A percentile compares a stretch with the other conserved stretches of the same genome.
Conservation (phyloP, 73 alveolate species). For the Stentor roeselii region DNA sequence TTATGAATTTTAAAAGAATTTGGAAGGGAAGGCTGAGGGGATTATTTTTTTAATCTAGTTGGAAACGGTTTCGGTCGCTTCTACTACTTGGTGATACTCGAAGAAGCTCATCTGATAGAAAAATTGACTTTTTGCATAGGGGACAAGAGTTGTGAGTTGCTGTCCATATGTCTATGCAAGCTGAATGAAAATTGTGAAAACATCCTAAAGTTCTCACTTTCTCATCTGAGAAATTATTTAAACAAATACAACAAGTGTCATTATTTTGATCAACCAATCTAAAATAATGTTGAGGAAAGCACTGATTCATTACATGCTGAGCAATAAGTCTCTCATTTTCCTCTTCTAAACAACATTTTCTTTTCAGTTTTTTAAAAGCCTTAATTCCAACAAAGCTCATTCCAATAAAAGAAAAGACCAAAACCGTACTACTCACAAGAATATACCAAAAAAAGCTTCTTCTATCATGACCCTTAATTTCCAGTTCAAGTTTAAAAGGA, state of each 20-base stretch:
- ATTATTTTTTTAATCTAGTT: too few species aligned
- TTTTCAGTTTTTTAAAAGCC: too few species aligned
- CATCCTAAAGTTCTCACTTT: constrained; percentile 4
- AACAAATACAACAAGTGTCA: not conserved
- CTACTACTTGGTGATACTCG: too few species aligned
- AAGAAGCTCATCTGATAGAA: too few species aligned
- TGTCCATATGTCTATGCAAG: constrained; percentile 1
- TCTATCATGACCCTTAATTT: not conserved
- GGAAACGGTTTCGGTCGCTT: too few species aligned
- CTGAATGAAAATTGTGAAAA: constrained; percentile 5
- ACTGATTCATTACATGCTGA: not conserved
- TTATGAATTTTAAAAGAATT: too few species aligned
- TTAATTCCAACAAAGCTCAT: not conserved
- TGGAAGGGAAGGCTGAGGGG: too few species aligned
- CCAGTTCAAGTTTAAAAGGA: not conserved
- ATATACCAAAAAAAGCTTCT: not conserved
- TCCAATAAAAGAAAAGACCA: not conserved
- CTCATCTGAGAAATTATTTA: not conserved
- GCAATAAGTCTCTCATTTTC: not conserved
- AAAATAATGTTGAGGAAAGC: not conserved
- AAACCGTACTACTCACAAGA: not conserved
- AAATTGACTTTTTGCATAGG: not conserved
- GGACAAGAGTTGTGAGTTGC: not conserved
- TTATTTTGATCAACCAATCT: not conserved
- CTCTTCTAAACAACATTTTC: not conserved